Evolutionary conservation across 257 asterid genomes (phyloP), one percentile per base, ranked within the genome.

Genomic region (Cynanchum wilfordii): DNA sequence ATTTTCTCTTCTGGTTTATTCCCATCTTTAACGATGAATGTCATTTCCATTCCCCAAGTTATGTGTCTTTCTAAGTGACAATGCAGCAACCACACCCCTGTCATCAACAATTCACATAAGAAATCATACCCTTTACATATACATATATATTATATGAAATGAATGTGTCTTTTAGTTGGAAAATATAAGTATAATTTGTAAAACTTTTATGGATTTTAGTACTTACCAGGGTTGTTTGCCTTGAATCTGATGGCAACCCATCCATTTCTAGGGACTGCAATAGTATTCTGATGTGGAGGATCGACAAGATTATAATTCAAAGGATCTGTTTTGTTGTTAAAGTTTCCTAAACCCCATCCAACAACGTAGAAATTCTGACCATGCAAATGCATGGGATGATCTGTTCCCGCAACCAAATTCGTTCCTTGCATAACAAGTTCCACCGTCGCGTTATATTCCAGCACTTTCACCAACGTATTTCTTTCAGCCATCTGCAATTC

Each of bases 371-470:
- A 90, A 70, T 87, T 90, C 19, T 87, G 79, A n/a, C 97, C 97
- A 65, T 90, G 97, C 52, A 88, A 76, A 71, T 90, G 97, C 83
- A 90, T 87, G 0, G 95, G 97, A 72, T 90, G 97, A 77, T 88
- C 86, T 5, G 87, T 76, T 13, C 93, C 89, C 0, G 79, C 83
- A 29, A 86, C 80, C 25, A 77, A 12, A 65, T 81, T 85, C 0
- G 96, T 89, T 3, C 86, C 90, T 33, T 89, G 96, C 25, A 82
- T 79, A 42, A 87, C 89, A 55, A 89, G 38, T 81, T 88, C 96
- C 72, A 89, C 90, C 0, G 75, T 71, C 19, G 86, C 67, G 50
- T 87, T 85, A 69, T 83, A 86, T 13, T 84, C 76, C 0, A 89
- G 80, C 15, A 83, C 83, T 20, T 60, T 77, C 10, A 86, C 89